phyloP scores from a whole-genome alignment of 129 eudicot genomes.

The Chrysanthemum seticuspe region DNA sequence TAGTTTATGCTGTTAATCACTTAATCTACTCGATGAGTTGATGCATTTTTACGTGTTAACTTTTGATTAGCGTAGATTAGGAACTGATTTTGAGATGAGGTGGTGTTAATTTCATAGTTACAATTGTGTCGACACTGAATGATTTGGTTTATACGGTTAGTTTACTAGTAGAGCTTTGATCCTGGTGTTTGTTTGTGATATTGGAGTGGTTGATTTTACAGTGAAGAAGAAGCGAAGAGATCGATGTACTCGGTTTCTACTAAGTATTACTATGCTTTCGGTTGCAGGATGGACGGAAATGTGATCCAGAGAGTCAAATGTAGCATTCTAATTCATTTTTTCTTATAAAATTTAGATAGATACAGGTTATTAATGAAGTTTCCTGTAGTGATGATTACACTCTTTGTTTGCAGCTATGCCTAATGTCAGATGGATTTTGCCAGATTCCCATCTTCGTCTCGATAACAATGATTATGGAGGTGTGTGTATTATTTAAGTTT shows the following conservation, averaged over 20 bases:
- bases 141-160: neutral
- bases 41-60: too few species aligned
- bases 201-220: constrained; percentile 18
- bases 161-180: too few species aligned
- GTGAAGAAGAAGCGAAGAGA: constrained; percentile 47
- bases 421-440: constrained; percentile 51
- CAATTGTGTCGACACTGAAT: neutral
- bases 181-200: neutral
- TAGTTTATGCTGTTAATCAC: too few species aligned
- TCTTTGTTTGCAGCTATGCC: constrained; percentile 43
- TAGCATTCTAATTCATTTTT: neutral
- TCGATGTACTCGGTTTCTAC: constrained; percentile 51
- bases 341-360: neutral
- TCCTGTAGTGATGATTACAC: neutral
- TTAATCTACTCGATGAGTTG: too few species aligned
- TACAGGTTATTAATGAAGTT: neutral
- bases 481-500: constrained; percentile 19
- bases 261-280: constrained; percentile 46
- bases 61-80: neutral
- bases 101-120: too few species aligned
- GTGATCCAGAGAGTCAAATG: constrained; percentile 38
- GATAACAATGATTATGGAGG: constrained; percentile 47
- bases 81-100: neutral
- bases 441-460: constrained; percentile 40
- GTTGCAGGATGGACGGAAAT: constrained; percentile 34